phyloP scores from a whole-genome alignment of 768 basidiomycete species.

The Russula griseocarnosa region DNA sequence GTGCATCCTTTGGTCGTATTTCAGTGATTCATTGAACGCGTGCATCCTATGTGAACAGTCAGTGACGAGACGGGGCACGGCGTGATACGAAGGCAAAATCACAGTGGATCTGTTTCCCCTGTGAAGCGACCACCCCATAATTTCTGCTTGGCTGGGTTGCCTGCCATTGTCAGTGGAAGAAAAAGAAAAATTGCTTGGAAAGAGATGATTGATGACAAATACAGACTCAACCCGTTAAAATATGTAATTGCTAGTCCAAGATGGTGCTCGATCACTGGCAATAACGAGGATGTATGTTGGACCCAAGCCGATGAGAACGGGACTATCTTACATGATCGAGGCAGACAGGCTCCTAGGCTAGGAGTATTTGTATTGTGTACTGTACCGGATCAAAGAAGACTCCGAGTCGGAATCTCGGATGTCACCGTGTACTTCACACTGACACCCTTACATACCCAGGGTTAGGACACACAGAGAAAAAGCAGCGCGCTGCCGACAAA shows the following conservation, averaged over 20 bases:
- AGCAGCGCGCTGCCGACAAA: background rate
- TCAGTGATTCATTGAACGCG: conserved; percentile 93
- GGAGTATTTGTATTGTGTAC: background rate
- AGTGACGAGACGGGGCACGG: conserved; percentile 21
- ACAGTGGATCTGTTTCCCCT: conserved; percentile 84
- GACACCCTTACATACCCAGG: conserved; percentile 39
- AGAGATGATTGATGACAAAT: background rate
- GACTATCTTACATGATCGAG: conserved; percentile 31
- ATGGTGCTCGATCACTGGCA: conserved; percentile 32
- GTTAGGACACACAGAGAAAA: conserved; percentile 12
- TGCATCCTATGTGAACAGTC: conserved; percentile 67
- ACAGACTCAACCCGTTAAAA: background rate
- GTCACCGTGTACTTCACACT: background rate
- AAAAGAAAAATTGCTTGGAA: no score
- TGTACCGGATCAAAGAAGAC: background rate
- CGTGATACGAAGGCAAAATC: conserved; percentile 31
- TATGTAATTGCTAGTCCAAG: background rate
- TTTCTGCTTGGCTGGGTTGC: conserved; percentile 59
- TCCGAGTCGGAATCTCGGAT: no score
- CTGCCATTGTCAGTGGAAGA: conserved; percentile 33
- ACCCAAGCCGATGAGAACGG: conserved; percentile 35
- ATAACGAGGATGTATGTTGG: conserved; percentile 42
- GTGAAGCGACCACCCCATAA: conserved; percentile 88
- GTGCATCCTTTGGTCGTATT: conserved; percentile 93
- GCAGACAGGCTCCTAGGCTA: background rate